Percentiles rank a stretch among this genome's conserved stretches.
phyloP scores from a whole-genome alignment of 805 yeast genomes.

The Saccharomycopsis malanga region DNA sequence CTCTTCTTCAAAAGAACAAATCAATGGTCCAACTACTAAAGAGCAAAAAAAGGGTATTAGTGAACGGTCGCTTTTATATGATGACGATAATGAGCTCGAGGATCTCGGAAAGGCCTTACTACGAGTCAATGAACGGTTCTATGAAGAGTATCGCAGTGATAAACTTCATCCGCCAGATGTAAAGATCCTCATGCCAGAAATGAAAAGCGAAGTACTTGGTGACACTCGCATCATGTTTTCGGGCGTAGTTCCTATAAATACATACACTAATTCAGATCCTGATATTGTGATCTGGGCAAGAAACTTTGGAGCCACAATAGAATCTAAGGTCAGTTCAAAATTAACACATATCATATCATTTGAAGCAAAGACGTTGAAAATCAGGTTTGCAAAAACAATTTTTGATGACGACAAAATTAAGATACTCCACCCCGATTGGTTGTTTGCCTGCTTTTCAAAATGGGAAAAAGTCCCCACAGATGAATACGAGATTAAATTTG shows the following conservation, averaged over 20 bases:
- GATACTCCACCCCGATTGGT: constrained; percentile 90
- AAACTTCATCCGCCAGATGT: constrained; percentile 53
- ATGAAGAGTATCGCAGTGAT: constrained; percentile 41
- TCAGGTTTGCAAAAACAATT: constrained; percentile 64
- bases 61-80: constrained; percentile 50
- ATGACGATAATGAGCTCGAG: constrained; percentile 73
- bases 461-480: constrained; percentile 69
- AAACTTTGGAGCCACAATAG: constrained; percentile 85
- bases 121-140: constrained; percentile 63
- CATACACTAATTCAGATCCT: constrained; percentile 52
- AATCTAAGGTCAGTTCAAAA: constrained; percentile 55
- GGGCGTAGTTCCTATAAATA: constrained; percentile 85
- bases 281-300: constrained; percentile 90
- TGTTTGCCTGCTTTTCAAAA: constrained; percentile 72
- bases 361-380: constrained; percentile 76
- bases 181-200: constrained; percentile 60
- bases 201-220: constrained; percentile 61
- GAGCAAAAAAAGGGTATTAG: constrained; percentile 24
- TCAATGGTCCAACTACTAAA: constrained; percentile 25
- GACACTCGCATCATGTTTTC: constrained; percentile 72
- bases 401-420: constrained; percentile 54
- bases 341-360: constrained; percentile 89
- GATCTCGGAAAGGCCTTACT: constrained; percentile 55
- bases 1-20: background rate
- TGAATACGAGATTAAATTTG: constrained; percentile 48